phyloP scores from a whole-genome alignment of 2,329 filamentous ascomycete genomes.

The Golovinomyces cichoracearum region DNA sequence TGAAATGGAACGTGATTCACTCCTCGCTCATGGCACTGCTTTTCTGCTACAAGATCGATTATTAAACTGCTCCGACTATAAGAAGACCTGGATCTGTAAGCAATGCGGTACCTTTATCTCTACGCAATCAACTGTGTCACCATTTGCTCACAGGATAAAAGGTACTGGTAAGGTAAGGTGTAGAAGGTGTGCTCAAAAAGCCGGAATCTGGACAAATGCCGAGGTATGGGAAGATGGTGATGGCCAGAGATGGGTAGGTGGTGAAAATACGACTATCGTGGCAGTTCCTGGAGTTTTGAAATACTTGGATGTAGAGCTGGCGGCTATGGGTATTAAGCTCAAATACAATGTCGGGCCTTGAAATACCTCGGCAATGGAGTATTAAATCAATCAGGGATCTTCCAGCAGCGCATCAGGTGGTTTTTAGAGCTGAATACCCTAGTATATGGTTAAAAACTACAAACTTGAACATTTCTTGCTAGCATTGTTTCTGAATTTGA shows the following conservation, averaged over 20 bases:
- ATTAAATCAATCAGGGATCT: too few relatives aligned
- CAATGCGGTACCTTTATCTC: constrained; percentile 75
- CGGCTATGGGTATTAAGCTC: constrained; percentile 86
- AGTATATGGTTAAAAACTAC: too few relatives aligned
- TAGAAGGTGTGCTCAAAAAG: constrained; percentile 38
- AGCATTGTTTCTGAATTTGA: too few relatives aligned
- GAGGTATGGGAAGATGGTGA: constrained; percentile 85
- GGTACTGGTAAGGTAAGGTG: constrained; percentile 49
- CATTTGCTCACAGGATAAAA: constrained; percentile 36
- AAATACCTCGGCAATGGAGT: too few relatives aligned
- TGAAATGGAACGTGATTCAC: constrained; percentile 93
- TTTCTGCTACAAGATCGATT: constrained; percentile 86
- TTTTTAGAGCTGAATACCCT: too few relatives aligned
- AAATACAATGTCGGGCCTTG: constrained; percentile 50
- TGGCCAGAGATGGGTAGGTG: constrained; percentile 61
- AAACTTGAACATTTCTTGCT: too few relatives aligned
- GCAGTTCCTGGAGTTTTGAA: constrained; percentile 80
- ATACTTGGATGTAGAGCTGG: constrained; percentile 81
- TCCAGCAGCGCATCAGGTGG: too few relatives aligned
- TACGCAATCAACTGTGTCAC: constrained; percentile 52
- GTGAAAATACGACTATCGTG: constrained; percentile 71
- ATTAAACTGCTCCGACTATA: constrained; percentile 91
- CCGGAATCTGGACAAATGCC: constrained; percentile 23
- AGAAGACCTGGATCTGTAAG: constrained; percentile 69
- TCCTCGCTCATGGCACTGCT: constrained; percentile 82